These are phyloP conservation scores for Carex arenaria DNA, from an alignment of 202 grass and related monocot genomes.

Conservation along the genomic window DNA sequence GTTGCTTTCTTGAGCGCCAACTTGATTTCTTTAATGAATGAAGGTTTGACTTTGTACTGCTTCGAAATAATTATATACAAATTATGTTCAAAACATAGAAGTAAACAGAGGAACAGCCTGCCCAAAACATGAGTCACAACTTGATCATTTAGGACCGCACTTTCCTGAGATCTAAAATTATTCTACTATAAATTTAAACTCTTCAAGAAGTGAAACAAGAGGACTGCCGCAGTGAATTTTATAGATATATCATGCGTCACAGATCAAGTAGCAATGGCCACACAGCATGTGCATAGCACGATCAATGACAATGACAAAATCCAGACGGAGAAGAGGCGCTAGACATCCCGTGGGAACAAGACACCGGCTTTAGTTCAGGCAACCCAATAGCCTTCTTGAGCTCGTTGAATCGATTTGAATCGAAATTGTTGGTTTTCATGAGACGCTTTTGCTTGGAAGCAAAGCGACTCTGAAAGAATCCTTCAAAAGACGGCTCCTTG, in stretches of 20 bases:
- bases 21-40: neutral
- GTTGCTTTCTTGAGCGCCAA: neutral
- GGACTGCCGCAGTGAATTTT: neutral
- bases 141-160: neutral
- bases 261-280: neutral
- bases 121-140: neutral
- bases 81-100: neutral
- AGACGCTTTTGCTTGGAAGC: slow-evolving; percentile 55
- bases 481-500: slow-evolving; percentile 85
- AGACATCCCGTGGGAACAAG: neutral
- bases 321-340: slow-evolving; percentile 25
- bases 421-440: slow-evolving; percentile 45
- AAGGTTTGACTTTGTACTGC: neutral
- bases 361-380: slow-evolving; percentile 1
- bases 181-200: slow-evolving; percentile 17
- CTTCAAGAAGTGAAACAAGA: slow-evolving; percentile 7
- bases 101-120: neutral
- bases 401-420: slow-evolving; percentile 48
- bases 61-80: slow-evolving; percentile 2
- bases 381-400: slow-evolving; percentile 49
- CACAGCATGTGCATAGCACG: neutral
- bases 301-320: slow-evolving; percentile 58
- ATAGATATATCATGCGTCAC: neutral
- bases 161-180: neutral
- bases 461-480: slow-evolving; percentile 80